Evolutionary conservation across 2,329 filamentous ascomycete species (phyloP).

Genomic region (Alternaria postmessia): DNA sequence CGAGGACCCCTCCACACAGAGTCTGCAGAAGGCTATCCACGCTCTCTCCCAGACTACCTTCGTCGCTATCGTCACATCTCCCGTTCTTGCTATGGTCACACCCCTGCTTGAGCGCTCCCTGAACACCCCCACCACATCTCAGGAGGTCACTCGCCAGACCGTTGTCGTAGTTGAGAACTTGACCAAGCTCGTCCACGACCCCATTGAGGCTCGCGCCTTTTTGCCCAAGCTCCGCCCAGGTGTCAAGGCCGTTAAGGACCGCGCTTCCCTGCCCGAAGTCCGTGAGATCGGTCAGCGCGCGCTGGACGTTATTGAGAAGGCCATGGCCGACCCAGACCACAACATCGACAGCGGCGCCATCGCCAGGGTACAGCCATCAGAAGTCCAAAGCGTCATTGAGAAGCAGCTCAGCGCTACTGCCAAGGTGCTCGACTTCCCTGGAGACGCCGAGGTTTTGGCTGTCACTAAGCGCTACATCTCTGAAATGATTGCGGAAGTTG

Average conservation of each 20-base stretch:
- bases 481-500: constrained; percentile 85
- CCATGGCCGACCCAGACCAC: constrained; percentile 72
- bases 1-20: constrained; percentile 89
- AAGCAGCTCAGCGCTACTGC: constrained; percentile 76
- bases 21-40: constrained; percentile 93
- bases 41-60: constrained; percentile 98
- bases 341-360: constrained; percentile 64
- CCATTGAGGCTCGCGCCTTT: constrained; percentile 93
- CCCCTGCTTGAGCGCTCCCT: constrained; percentile 93
- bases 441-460: constrained; percentile 69
- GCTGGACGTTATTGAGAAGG: constrained; percentile 86
- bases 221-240: constrained; percentile 93
- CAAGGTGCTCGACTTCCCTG: constrained; percentile 68
- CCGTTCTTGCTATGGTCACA: constrained; percentile 91
- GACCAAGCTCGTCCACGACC: constrained; percentile 96
- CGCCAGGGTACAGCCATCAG: constrained; percentile 72
- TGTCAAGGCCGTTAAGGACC: constrained; percentile 85
- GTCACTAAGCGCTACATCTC: constrained; percentile 76
- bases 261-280: constrained; percentile 93
- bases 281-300: constrained; percentile 87
- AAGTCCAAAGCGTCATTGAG: constrained; percentile 78
- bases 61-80: constrained; percentile 93
- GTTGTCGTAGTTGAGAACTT: constrained; percentile 97
- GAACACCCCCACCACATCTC: constrained; percentile 87
- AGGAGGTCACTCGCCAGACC: constrained; percentile 94